These are phyloP conservation scores for Leccinum ochraceum DNA, from an alignment of 768 basidiomycete genomes.

Conservation along the genomic window DNA sequence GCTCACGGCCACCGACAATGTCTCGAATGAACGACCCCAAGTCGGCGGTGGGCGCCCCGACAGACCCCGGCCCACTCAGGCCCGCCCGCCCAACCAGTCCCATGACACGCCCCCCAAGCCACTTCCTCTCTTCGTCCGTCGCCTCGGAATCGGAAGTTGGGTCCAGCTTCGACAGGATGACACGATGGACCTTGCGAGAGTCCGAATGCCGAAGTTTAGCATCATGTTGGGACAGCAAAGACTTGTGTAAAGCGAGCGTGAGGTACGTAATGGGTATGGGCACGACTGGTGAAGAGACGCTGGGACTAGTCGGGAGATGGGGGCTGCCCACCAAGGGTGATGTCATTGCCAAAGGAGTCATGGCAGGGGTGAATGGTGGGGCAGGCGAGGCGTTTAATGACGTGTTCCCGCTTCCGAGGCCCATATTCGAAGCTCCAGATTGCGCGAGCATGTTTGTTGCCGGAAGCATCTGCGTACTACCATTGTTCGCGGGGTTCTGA, in stretches of 20 bases:
- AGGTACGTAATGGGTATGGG: conserved; percentile 20
- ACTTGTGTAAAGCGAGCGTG: conserved; percentile 26
- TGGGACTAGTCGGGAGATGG: conserved; percentile 19
- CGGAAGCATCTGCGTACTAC: conserved; percentile 31
- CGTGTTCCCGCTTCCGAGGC: conserved; percentile 11
- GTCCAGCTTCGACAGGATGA: conserved; percentile 61
- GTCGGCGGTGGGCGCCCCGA: conserved; percentile 52
- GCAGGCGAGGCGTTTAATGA: conserved; percentile 24
- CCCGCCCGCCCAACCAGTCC: conserved; percentile 41
- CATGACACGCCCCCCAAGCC: conserved; percentile 35
- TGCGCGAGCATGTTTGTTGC: conserved; percentile 27
- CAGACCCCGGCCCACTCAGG: conserved; percentile 40
- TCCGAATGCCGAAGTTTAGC: conserved; percentile 41
- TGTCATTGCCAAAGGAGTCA: conserved; percentile 5
- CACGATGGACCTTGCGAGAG: conserved; percentile 61
- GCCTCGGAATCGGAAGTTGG: conserved; percentile 32
- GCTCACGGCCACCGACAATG: conserved; percentile 37
- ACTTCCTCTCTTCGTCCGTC: conserved; percentile 34
- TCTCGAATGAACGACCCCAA: conserved; percentile 51
- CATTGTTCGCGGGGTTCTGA: conserved; percentile 16
- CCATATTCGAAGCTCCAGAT: conserved; percentile 15
- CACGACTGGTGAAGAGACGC: neutral
- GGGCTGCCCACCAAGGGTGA: conserved; percentile 14
- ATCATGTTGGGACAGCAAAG: conserved; percentile 31
- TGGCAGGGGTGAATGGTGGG: conserved; percentile 9